phyloP scores from a whole-genome alignment of 169 alveolate species.

The Nephromyces sp. region DNA sequence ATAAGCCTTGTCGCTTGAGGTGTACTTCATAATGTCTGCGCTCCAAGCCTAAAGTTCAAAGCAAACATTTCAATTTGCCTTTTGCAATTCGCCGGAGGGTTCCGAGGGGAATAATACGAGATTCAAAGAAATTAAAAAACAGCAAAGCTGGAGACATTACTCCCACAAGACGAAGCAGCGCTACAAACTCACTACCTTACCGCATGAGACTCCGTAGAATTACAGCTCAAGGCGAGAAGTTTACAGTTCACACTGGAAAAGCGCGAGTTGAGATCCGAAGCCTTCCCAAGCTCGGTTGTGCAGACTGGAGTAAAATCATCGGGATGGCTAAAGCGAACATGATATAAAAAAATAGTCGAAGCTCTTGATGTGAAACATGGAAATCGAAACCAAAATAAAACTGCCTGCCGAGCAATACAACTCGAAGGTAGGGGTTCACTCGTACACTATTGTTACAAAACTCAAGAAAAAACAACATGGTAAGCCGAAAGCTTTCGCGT shows the following conservation, averaged over 20 bases:
- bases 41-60: constrained; percentile 26
- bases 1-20: constrained; percentile 17
- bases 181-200: too few relatives aligned
- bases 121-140: too few relatives aligned
- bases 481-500: background rate
- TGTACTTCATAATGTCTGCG: constrained; percentile 13
- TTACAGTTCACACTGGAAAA: constrained; percentile 45
- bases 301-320: constrained; percentile 69
- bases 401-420: background rate
- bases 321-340: constrained; percentile 43
- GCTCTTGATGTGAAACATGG: background rate
- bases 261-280: constrained; percentile 33
- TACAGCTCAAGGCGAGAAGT: constrained; percentile 51
- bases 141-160: too few relatives aligned
- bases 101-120: too few relatives aligned
- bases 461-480: background rate
- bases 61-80: too few relatives aligned
- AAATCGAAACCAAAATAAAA: background rate
- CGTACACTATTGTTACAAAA: background rate
- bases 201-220: constrained; percentile 41
- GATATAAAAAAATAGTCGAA: background rate
- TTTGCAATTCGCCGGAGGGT: too few relatives aligned
- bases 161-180: too few relatives aligned
- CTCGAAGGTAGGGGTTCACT: background rate
- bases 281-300: constrained; percentile 61